Evolutionary conservation across 768 basidiomycete species (phyloP), one percentile per base, ranked within the genome.

Genomic region (Leccinum fibrillosum): DNA sequence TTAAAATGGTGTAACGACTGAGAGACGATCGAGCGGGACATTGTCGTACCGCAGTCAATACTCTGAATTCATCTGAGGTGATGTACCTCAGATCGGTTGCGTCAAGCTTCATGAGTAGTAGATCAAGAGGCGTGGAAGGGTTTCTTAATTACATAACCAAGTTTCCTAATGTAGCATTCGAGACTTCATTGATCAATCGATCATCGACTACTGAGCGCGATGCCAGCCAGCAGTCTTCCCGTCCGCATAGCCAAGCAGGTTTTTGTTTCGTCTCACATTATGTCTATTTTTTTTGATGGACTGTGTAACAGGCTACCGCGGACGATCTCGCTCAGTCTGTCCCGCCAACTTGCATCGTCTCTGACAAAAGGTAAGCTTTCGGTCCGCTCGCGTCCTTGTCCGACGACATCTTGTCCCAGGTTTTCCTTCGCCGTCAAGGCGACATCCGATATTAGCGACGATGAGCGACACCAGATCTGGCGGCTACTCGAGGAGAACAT

Each of bases 71-170:
- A 53, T 98, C 95, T 9, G 88, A 78, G 3, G 90, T 86, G 55
- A 98, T 77, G 72, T 98, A 99, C 73, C 96, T 80, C 59, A 99
- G 80, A 77, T 98, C 97, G 19, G 92, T 94, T 21, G 90, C 92
- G 72, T 97, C 94, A 53, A 98, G 81, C 77, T 92, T 95, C 94
- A 97, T 97, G 52, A 30, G 47, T 48, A 17, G 21, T 19, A 25
- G 32, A 30, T 48, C 55, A 52, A 39, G 48, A 35, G 8, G 50
- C 52, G 58, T 57, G 56, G 53, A 49, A 56, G 3, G n/a, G 2
- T 39, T 55, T 35, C 62, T 54, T 11, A 57, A 15, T 50, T n/a
- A 30, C 12, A 39, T 45, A 17, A 44, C 10, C 37, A 39, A n/a
- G 6, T 12, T 30, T 19, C 19, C 44, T 45, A 45, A 21, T n/a